These are phyloP conservation scores for Ophiostoma pallidulum DNA, from an alignment of 2,329 filamentous ascomycete species.

Conservation along the genomic window DNA sequence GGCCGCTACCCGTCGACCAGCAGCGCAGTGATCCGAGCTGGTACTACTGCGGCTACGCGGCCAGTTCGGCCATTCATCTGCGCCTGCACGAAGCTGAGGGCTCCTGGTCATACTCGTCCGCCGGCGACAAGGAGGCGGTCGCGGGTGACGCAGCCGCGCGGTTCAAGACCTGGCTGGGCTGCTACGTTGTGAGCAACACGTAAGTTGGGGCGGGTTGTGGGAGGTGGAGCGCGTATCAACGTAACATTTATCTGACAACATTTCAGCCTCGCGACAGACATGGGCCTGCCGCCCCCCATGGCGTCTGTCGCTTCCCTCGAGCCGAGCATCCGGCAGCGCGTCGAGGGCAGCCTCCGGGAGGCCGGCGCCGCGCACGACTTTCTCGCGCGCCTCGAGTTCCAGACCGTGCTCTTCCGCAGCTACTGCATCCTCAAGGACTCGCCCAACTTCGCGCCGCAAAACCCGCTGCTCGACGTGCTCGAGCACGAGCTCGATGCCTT, in stretches of 20 bases:
- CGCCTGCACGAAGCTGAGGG: constrained; percentile 4
- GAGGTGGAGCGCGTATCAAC: too few species aligned
- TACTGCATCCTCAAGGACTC: neutral
- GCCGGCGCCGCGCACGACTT: too few species aligned
- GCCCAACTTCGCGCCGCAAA: neutral
- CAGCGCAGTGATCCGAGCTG: constrained; percentile 9
- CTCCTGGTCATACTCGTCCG: constrained; percentile 1
- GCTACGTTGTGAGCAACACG: neutral
- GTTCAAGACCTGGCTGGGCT: constrained; percentile 1
- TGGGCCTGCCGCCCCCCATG: constrained; percentile 3
- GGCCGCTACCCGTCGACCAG: constrained; percentile 3
- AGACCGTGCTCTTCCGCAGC: neutral
- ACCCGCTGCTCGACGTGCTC: neutral
- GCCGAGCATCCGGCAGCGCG: neutral
- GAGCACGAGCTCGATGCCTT: constrained; percentile 1
- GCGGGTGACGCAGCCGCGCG: neutral
- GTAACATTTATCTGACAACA: too few species aligned
- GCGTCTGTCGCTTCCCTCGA: neutral
- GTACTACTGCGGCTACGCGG: constrained; percentile 9
- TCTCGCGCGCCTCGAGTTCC: constrained; percentile 1
- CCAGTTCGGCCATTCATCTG: constrained; percentile 2
- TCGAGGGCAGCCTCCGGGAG: neutral
- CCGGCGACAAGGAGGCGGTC: neutral
- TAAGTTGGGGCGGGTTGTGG: too few species aligned
- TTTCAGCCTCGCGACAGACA: neutral